Evolutionary conservation across 805 yeast genomes (phyloP).

Genomic region (Monosporozyma siamensis): DNA sequence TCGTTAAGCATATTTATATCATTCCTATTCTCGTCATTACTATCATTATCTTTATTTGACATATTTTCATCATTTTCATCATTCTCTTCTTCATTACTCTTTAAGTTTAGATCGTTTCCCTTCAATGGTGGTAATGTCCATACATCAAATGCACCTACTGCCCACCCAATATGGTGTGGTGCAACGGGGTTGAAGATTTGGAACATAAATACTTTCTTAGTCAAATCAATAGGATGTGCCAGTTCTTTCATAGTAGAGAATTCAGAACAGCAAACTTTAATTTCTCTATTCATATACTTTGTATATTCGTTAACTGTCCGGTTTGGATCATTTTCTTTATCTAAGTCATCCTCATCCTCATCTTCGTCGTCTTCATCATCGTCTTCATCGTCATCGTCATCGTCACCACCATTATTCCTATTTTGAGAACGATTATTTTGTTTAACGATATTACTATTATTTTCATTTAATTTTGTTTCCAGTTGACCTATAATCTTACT

Average conservation of each 20-base stretch:
- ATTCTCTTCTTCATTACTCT: constrained; percentile 17
- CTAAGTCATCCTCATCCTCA: constrained; percentile 24
- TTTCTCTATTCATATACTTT: constrained; percentile 34
- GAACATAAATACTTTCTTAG: constrained; percentile 67
- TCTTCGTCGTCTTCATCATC: constrained; percentile 1
- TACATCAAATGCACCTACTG: constrained; percentile 78
- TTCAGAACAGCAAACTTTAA: constrained; percentile 65
- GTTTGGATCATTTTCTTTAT: background rate
- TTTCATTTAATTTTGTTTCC: background rate
- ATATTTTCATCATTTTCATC: background rate
- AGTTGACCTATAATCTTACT: constrained; percentile 30
- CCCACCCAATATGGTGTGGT: constrained; percentile 93
- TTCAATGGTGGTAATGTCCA: constrained; percentile 24
- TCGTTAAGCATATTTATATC: constrained; percentile 13
- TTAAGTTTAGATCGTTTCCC: constrained; percentile 26
- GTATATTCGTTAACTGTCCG: constrained; percentile 19
- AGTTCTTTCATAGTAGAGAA: constrained; percentile 53
- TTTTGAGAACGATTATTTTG: background rate
- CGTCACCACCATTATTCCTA: background rate
- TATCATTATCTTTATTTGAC: background rate
- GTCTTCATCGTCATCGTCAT: constrained; percentile 5
- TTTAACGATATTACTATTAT: background rate
- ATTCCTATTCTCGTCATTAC: constrained; percentile 20
- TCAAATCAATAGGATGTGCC: constrained; percentile 65
- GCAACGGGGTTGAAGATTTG: constrained; percentile 75